Percentiles rank a stretch among this genome's conserved stretches.
Conservation (phyloP, 163 green algal species). For the Scenedesmus sp. region DNA sequence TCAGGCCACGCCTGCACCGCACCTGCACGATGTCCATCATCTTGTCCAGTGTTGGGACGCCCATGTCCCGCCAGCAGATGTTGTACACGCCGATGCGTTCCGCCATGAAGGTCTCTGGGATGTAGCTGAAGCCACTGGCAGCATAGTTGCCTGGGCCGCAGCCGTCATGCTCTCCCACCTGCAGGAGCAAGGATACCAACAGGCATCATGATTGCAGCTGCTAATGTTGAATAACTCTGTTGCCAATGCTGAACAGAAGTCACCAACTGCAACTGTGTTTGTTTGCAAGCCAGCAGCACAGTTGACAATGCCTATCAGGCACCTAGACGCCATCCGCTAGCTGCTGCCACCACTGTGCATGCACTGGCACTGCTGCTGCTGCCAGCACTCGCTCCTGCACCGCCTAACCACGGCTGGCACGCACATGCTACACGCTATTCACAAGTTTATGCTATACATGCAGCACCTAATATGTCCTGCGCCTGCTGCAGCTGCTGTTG, state of each 20-base stretch:
- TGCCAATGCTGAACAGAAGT: neutral
- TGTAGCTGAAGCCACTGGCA: conserved; percentile 77
- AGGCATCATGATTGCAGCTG: neutral
- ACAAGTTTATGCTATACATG: neutral
- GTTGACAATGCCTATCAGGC: neutral
- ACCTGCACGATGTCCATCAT: conserved; percentile 87
- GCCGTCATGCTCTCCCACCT: conserved; percentile 80
- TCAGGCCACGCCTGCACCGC: neutral
- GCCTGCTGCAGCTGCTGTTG: neutral
- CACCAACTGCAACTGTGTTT: too few relatives aligned
- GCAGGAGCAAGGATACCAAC: conserved; percentile 5
- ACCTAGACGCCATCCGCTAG: neutral
- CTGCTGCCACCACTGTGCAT: neutral
- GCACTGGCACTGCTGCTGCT: neutral
- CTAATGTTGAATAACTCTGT: neutral
- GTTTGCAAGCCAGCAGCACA: neutral
- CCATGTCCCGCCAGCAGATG: conserved; percentile 83
- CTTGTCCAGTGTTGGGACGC: conserved; percentile 68
- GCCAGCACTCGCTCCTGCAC: neutral
- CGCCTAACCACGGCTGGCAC: neutral
- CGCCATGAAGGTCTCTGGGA: conserved; percentile 78
- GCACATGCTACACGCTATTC: neutral
- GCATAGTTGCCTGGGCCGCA: conserved; percentile 77
- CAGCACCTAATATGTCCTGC: neutral
- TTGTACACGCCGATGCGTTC: conserved; percentile 73